Conservation (phyloP, 129 eudicot genomes). For the sunflower (Helianthus annuus) region HanXRQr2.0-SUNRISE NC_035446.2:97149719-97150218, state of each 20-base stretch:
- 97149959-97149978: conserved; percentile 32
- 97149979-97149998: conserved; percentile 22
- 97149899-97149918: too few species aligned
- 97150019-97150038: conserved; percentile 9
- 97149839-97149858: not conserved
- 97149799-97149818: not conserved
- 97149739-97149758: not conserved
- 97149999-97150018: conserved; percentile 12
- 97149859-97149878: conserved; percentile 19
- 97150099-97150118: too few species aligned
- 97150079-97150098: not conserved
- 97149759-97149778: not conserved
- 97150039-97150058: not conserved
- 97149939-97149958: conserved; percentile 6
- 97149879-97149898: not conserved
- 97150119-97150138: too few species aligned
- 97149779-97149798: not conserved
- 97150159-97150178: too few species aligned
- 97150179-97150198: too few species aligned
- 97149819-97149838: not conserved
- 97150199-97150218: too few species aligned
- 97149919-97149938: conserved; percentile 17
- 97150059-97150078: conserved; percentile 2
- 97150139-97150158: too few species aligned
- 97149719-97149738: too few species aligned